Evolutionary conservation across 331 rosid species (phyloP).

Genomic region (Quercus lobata): DNA sequence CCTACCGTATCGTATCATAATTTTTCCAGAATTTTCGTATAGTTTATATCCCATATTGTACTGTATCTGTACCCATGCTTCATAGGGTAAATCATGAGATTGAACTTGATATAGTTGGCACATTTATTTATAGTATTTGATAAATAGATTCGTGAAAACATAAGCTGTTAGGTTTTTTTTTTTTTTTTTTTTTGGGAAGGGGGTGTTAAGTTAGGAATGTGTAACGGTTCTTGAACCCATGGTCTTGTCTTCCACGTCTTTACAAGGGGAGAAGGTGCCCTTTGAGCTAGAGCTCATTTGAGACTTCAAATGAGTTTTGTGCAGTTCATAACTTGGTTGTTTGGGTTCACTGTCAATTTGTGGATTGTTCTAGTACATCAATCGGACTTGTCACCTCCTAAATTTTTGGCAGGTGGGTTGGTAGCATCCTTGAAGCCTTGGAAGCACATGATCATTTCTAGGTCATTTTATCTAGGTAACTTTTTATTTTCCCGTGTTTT

Average conservation of each 20-base stretch:
- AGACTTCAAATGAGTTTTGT: background rate
- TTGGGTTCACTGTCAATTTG: background rate
- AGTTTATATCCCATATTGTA: no score
- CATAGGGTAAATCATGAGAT: no score
- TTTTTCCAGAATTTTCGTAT: background rate
- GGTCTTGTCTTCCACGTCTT: background rate
- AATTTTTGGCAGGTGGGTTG: slow-evolving; percentile 76
- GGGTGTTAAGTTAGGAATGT: no score
- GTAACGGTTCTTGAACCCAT: background rate
- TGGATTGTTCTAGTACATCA: background rate
- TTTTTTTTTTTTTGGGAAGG: no score
- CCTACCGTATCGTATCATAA: no score
- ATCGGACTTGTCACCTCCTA: background rate
- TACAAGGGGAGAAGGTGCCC: background rate
- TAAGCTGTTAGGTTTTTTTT: no score
- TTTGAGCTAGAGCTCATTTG: background rate
- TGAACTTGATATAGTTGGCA: no score
- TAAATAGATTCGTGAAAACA: no score
- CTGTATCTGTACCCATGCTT: no score
- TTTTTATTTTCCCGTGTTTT: background rate
- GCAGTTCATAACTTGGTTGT: no score
- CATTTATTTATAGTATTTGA: no score
- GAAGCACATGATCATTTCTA: slow-evolving; percentile 31
- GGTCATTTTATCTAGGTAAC: slow-evolving; percentile 13
- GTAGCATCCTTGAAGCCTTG: slow-evolving; percentile 80